Evolutionary conservation across 192 early-diverging fungal genomes (phyloP).

Genomic region (Mortierella claussenii): DNA sequence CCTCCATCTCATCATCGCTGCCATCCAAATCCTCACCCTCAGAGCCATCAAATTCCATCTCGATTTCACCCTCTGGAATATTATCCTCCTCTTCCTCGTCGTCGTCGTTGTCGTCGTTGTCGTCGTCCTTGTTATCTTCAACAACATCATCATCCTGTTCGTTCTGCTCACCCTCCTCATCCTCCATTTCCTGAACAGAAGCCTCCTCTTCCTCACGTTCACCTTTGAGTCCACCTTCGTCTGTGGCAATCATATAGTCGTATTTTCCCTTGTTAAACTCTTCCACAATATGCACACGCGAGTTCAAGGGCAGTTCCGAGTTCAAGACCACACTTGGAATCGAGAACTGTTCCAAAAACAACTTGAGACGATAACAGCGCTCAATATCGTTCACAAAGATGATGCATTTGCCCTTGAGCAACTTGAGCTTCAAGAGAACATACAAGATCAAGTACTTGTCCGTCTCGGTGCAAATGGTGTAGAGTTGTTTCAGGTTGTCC

Average conservation of each 20-base stretch:
- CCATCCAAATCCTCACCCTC: constrained; percentile 45
- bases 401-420: constrained; percentile 91
- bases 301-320: constrained; percentile 94
- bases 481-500: constrained; percentile 66
- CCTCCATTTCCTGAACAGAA: constrained; percentile 56
- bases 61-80: constrained; percentile 46
- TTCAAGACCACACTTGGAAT: constrained; percentile 92
- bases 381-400: constrained; percentile 98
- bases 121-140: constrained; percentile 51
- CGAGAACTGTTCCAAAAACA: constrained; percentile 98
- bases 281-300: constrained; percentile 91
- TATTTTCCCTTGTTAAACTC: constrained; percentile 98
- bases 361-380: constrained; percentile 87
- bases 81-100: constrained; percentile 29
- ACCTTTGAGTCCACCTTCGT: constrained; percentile 80
- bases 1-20: constrained; percentile 46
- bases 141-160: constrained; percentile 26
- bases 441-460: constrained; percentile 92
- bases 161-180: constrained; percentile 43
- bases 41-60: constrained; percentile 53
- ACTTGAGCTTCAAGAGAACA: constrained; percentile 89
- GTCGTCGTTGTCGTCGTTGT: constrained; percentile 6
- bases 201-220: constrained; percentile 73
- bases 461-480: constrained; percentile 69
- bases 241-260: constrained; percentile 95